These are phyloP conservation scores for Fusarium albosuccineum DNA, from an alignment of 2,329 filamentous ascomycete species.

Conservation along the genomic window DNA sequence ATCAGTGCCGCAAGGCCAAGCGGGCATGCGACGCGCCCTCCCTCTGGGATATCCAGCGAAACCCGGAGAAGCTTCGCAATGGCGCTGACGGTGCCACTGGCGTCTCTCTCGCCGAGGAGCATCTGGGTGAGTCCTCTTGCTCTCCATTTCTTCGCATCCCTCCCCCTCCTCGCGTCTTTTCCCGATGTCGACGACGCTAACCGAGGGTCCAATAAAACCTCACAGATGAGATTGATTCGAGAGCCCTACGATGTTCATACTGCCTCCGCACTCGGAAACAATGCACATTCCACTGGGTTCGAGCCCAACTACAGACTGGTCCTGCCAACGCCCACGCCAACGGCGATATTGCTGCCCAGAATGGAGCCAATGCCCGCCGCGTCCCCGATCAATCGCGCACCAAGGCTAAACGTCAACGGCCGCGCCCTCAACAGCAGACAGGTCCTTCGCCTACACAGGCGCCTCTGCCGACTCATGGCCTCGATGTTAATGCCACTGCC, in stretches of 20 bases:
- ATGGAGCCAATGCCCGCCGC: constrained; percentile 37
- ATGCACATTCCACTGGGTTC: constrained; percentile 48
- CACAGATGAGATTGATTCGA: constrained; percentile 46
- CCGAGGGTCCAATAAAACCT: constrained; percentile 37
- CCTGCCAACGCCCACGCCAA: constrained; percentile 32
- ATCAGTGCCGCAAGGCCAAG: constrained; percentile 48
- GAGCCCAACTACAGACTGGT: constrained; percentile 45
- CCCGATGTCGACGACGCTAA: constrained; percentile 39
- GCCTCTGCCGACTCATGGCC: constrained; percentile 39
- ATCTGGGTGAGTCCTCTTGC: constrained; percentile 43
- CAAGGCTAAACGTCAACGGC: constrained; percentile 46
- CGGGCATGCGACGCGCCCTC: constrained; percentile 48
- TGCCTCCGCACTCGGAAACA: constrained; percentile 47
- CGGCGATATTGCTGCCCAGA: constrained; percentile 33
- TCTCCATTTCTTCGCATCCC: constrained; percentile 7
- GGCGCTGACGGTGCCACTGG: constrained; percentile 36
- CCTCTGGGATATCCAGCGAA: constrained; percentile 47
- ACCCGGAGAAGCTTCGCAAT: constrained; percentile 43
- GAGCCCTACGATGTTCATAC: constrained; percentile 46
- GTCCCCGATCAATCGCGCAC: constrained; percentile 43
- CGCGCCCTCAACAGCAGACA: constrained; percentile 39
- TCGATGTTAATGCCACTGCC: constrained; percentile 46
- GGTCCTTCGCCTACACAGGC: constrained; percentile 41
- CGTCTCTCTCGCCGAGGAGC: constrained; percentile 45
- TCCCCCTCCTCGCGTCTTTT: constrained; percentile 32